Base-by-base conservation (phyloP, 2,329 filamentous ascomycete genomes). In the Fusarium chuoi region DNA sequence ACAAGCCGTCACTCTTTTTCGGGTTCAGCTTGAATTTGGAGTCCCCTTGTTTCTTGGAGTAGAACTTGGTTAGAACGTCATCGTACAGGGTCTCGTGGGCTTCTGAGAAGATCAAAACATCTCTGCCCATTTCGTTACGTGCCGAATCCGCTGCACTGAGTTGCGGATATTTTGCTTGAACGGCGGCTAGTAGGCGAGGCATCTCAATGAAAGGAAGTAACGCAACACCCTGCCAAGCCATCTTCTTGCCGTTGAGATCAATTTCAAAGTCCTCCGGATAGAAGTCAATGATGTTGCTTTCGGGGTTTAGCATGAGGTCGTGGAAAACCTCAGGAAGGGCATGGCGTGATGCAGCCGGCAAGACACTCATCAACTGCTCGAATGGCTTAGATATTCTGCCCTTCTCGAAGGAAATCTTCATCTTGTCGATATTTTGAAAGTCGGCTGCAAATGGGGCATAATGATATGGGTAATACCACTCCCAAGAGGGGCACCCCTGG, bases 391-490 rank as follows among this genome's bases (percentile, higher is more conserved):
- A 98, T 8, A 94, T 93, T 55, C 87, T 90, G 17, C 96, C 96
- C 82, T 95, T 94, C 66, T 94, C 89, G 76, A 99, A 99, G 24
- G 88, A 86, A 74, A 98, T 90, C 38, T 93, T 87, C 87, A 98
- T 91, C 75, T 94, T 91, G 59, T 88, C 89, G 51, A 99, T 87
- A 63, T 95, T 92, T 66, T 93, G 92, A 82, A 99, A 99, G 82
- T 99, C 96, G 59, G 95, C 93, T 6, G 96, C 96, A 81, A 99
- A 99, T 7, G 97, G 96, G 3, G 96, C 97, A 81, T 99, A 99
- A 81, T 99, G 96, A 79, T 98, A 97, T 1, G 96, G 96, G 80
- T 98, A 99, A 82, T 96, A 99, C 96, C 96, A 99, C 59, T 96
- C 97, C 96, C 97, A 99, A 1, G 95, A 98, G 28, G 96, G 95